These are phyloP conservation scores for Ustilago shanxiensis DNA, from an alignment of 1,284 basidiomycete genomes.

Conservation along the genomic window DNA sequence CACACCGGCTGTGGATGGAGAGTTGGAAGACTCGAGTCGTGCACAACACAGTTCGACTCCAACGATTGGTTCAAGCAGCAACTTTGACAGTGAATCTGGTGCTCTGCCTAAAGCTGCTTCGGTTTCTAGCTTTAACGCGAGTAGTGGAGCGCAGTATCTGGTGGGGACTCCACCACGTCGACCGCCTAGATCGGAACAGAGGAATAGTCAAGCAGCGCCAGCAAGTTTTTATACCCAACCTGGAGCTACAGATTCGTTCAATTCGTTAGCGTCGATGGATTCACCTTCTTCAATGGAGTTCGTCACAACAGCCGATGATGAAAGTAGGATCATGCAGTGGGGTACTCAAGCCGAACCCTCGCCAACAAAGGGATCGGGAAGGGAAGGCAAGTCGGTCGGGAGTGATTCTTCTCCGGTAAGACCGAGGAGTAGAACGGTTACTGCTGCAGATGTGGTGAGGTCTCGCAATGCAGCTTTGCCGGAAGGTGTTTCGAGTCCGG, in stretches of 20 bases:
- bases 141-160: background rate
- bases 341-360: constrained; percentile 35
- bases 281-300: constrained; percentile 19
- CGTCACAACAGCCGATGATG: constrained; percentile 27
- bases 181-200: constrained; percentile 12
- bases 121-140: background rate
- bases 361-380: background rate
- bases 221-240: constrained; percentile 33
- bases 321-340: constrained; percentile 33
- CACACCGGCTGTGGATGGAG: background rate
- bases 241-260: constrained; percentile 28
- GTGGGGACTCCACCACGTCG: constrained; percentile 8
- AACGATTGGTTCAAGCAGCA: constrained; percentile 19
- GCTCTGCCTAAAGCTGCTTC: constrained; percentile 6
- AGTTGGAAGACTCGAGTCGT: background rate
- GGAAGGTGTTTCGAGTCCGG: constrained; percentile 8
- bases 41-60: constrained; percentile 30
- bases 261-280: constrained; percentile 23
- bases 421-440: constrained; percentile 38
- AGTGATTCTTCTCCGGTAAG: constrained; percentile 16
- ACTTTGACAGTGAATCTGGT: constrained; percentile 7
- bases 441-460: constrained; percentile 29
- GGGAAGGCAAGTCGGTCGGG: background rate
- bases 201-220: background rate
- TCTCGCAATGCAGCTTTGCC: constrained; percentile 13